Evolutionary conservation across 352 stramenopile species (phyloP), one percentile per base, ranked within the genome.

Genomic region (Phytophthora fragariaefolia): DNA sequence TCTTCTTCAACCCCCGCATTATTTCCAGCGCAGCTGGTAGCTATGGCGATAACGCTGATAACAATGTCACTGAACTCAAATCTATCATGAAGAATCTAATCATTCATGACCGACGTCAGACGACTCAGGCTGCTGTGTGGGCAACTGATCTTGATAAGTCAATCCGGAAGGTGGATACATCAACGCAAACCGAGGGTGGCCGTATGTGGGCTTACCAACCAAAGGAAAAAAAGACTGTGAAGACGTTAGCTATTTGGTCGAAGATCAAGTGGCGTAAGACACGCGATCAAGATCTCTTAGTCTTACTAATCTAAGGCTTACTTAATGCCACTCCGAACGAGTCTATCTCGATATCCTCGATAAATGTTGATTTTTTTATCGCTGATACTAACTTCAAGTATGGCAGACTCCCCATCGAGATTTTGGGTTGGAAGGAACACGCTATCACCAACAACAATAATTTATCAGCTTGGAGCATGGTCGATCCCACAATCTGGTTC

Each of bases 11-110:
- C 30, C 40, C 50, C 0, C 38, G 49, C 8, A 67, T 60, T 42
- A 67, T 67, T 50, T 60, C 48, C 12, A 60, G 22, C 1, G 38
- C 58, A 4, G 12, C 3, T 17, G 58, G 58, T 30, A 65, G 57
- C 13, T 66, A 58, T 40, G 58, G 58, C 0, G 58, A 66, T 18
- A 66, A 55, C 26, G 20, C 38, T 18, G 48, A 66, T 34, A 24
- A 40, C 9, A 63, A 56, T 6, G 30, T 63, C 2, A 22, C 56
- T 5, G 45, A 63, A 24, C 45, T 56, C 1, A 63, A 63, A 50
- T 9, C 32, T 26, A 63, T 63, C 6, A 63, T 63, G 56, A 63
- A 63, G 13, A 58, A 66, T 40, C 32, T 66, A 1, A 58, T 66
- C 58, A 51, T 58, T 20, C 26, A 48, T n/a, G 48, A 66, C 1